Evolutionary conservation across 352 stramenopile genomes (phyloP), one percentile per base, ranked within the genome.

Genomic region (Pythium brachiatum): DNA sequence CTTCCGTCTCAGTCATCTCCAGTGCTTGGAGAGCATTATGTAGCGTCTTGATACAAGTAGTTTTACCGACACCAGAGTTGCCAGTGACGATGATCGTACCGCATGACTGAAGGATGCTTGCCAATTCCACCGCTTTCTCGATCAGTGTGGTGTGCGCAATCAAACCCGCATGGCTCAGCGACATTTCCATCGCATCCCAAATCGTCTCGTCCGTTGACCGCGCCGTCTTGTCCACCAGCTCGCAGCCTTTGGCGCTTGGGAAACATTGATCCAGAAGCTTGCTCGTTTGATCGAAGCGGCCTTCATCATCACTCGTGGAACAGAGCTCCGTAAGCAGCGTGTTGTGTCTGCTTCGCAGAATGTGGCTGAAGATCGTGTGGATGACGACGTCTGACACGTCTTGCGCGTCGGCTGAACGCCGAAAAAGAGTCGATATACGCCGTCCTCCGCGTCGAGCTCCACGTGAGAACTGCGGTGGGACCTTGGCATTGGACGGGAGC

Each of bases 21-120:
- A 90, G 57, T 0, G 77, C 81, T 20, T 67, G 50, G 7, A 90
- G 57, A 11, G 81, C 78, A 11, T 75, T 70, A 41, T 87, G 77
- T 0, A 90, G 59, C 3, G 62, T 70, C 23, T 61, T 78, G 51
- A 90, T 70, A 26, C 75, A 86, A 3, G 69, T 77, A 2, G 62
- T 78, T 46, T 90, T 90, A 4, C 81, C 81, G 31, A 62, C 66
- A 7, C 68, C 79, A 12, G 58, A 12, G 26, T 39, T 8, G n/a
- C 81, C 81, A 16, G 79, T 70, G 0, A 90, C 70, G 25, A 84
- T 23, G 4, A 77, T 64, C 15, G 60, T 53, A 26, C 59, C 44
- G 38, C 72, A 67, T 0, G n/a, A 59, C 21, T 78, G 66, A 2
- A 86, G 26, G 4, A 66, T 60, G 27, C 62, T 65, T 62, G 69